A percentile compares a stretch with the other conserved stretches of the same genome.
Evolutionary conservation across 192 early-diverging fungal species (phyloP).

Genomic region (Backusella tuberculispora): DNA sequence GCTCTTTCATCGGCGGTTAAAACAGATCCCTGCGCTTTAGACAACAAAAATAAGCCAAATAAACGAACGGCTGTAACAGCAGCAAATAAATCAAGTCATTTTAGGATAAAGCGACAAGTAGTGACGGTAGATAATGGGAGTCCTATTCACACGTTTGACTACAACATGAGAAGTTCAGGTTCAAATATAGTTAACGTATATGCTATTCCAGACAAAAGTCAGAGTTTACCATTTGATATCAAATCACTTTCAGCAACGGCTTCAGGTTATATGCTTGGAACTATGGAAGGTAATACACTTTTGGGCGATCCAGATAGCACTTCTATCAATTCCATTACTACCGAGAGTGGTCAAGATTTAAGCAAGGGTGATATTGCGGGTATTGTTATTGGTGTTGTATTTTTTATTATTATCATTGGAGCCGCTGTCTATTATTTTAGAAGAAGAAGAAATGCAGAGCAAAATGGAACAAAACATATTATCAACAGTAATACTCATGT

Average conservation of each 20-base stretch:
- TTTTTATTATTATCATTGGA: neutral
- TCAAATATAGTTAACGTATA: neutral
- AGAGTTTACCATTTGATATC: neutral
- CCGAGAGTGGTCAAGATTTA: neutral
- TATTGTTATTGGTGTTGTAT: neutral
- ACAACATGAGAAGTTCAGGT: neutral
- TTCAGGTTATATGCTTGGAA: neutral
- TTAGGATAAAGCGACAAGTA: neutral
- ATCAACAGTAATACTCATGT: neutral
- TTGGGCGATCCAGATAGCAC: too few relatives aligned
- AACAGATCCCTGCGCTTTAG: neutral
- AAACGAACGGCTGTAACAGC: neutral
- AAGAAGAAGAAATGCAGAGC: neutral
- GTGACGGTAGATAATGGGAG: neutral
- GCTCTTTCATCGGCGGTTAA: neutral
- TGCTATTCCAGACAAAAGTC: neutral
- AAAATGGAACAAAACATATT: neutral
- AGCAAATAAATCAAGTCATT: neutral
- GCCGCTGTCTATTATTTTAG: neutral
- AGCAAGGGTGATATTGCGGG: neutral
- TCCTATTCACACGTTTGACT: neutral
- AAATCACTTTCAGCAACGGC: neutral
- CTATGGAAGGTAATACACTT: neutral
- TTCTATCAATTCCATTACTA: neutral
- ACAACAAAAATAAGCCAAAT: neutral